Conservation (phyloP, 2,329 filamentous ascomycete species). For the Penicillium freii region DNA sequence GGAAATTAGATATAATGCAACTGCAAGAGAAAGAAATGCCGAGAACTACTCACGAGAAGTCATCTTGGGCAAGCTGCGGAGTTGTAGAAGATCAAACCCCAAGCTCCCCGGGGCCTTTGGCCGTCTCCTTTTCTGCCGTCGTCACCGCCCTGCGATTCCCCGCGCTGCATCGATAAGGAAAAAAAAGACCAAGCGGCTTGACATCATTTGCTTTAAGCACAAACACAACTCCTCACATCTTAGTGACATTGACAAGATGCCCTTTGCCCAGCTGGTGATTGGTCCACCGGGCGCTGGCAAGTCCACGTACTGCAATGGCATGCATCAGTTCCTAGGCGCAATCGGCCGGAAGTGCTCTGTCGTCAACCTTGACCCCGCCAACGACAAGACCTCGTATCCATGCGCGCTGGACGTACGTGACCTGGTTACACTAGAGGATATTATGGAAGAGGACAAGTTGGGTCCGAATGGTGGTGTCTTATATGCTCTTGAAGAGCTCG, state of each 20-base stretch:
- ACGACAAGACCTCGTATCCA: slow-evolving; percentile 86
- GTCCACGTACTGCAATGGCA: slow-evolving; percentile 97
- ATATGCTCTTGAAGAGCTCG: slow-evolving; percentile 92
- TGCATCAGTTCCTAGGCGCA: slow-evolving; percentile 96
- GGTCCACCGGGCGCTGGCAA: slow-evolving; percentile 96
- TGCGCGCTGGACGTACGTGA: slow-evolving; percentile 87
- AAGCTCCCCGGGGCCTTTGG: slow-evolving; percentile 18
- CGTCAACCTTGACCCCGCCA: slow-evolving; percentile 95
- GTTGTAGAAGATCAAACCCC: slow-evolving; percentile 22
- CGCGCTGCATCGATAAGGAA: slow-evolving; percentile 26
- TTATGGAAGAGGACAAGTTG: slow-evolving; percentile 87
- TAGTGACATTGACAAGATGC: slow-evolving; percentile 40
- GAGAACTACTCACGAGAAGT: slow-evolving; percentile 42
- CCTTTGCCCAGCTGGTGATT: slow-evolving; percentile 75
- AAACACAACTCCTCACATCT: background rate
- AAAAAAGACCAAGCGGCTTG: slow-evolving; percentile 12
- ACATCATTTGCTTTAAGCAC: background rate
- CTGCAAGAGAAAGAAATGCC: background rate
- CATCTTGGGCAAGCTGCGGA: slow-evolving; percentile 31
- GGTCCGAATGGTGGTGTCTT: slow-evolving; percentile 91
- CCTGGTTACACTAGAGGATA: slow-evolving; percentile 85
- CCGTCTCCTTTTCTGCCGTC: slow-evolving; percentile 34
- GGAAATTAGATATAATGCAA: background rate
- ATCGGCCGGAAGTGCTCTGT: slow-evolving; percentile 93
- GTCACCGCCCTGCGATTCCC: slow-evolving; percentile 30